A percentile compares a stretch with the other conserved stretches of the same genome.
Conservation (phyloP, 129 eudicot species). For the Escallonia herrerae region DNA sequence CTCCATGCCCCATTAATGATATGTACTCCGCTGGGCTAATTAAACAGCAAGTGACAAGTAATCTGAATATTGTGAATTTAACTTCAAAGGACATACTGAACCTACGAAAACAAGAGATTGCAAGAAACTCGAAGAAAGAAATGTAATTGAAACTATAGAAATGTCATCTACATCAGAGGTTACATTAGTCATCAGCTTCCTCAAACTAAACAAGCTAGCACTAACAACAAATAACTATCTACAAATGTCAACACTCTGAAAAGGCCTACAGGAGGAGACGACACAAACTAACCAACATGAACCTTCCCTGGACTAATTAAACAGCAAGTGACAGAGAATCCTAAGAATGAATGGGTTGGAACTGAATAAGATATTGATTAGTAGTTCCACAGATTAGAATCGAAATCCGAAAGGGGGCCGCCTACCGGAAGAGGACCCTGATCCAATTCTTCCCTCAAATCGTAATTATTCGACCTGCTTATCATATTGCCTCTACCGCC, state of each 20-base stretch:
- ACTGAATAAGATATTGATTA: conserved; percentile 5
- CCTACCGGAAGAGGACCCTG: neutral
- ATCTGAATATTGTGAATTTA: no score
- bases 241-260: neutral
- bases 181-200: no score
- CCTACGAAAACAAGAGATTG: neutral
- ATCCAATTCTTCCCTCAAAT: no score
- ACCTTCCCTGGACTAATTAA: neutral
- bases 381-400: conserved; percentile 48
- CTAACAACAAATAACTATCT: neutral
- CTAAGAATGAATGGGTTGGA: neutral
- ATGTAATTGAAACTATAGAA: no score
- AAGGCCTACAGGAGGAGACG: neutral
- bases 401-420: conserved; percentile 38
- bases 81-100: no score
- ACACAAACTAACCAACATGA: neutral
- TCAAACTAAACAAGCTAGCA: neutral
- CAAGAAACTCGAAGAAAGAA: no score
- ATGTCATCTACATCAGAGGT: no score
- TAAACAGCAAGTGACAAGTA: no score
- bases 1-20: no score
- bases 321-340: neutral
- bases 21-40: no score
- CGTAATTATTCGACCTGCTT: no score
- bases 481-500: neutral